phyloP scores from a whole-genome alignment of 1,139 yeast species.

The Chernovozyma aurita region DNA sequence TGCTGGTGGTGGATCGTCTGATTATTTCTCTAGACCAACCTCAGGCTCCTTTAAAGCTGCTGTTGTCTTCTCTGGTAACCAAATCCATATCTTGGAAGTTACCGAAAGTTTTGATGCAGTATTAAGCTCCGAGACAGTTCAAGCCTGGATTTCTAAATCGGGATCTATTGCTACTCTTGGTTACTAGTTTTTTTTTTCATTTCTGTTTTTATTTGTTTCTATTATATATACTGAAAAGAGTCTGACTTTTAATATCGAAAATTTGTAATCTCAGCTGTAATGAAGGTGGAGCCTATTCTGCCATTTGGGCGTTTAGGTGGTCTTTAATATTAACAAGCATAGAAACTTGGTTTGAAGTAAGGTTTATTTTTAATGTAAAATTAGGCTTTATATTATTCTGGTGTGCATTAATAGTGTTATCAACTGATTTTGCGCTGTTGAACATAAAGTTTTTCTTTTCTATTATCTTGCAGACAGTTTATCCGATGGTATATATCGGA shows the following conservation, averaged over 20 bases:
- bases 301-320: too few species aligned
- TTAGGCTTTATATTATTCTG: too few species aligned
- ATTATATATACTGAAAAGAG: background rate
- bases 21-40: constrained; percentile 84
- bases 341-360: too few species aligned
- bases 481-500: constrained; percentile 26
- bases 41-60: constrained; percentile 81
- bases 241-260: too few species aligned
- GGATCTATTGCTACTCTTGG: constrained; percentile 45
- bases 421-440: too few species aligned
- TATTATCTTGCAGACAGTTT: too few species aligned
- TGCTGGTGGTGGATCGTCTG: constrained; percentile 86
- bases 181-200: constrained; percentile 2
- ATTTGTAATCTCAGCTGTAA: too few species aligned
- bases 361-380: too few species aligned
- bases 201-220: background rate
- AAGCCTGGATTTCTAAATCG: constrained; percentile 46
- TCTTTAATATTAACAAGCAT: too few species aligned
- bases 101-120: constrained; percentile 53
- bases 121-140: constrained; percentile 50
- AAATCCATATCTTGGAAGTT: constrained; percentile 57
- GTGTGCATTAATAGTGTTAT: too few species aligned
- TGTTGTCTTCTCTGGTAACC: constrained; percentile 60
- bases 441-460: too few species aligned
- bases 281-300: too few species aligned